Conservation (phyloP, 2,329 filamentous ascomycete species). For the Pyrenophora graminea region DNA sequence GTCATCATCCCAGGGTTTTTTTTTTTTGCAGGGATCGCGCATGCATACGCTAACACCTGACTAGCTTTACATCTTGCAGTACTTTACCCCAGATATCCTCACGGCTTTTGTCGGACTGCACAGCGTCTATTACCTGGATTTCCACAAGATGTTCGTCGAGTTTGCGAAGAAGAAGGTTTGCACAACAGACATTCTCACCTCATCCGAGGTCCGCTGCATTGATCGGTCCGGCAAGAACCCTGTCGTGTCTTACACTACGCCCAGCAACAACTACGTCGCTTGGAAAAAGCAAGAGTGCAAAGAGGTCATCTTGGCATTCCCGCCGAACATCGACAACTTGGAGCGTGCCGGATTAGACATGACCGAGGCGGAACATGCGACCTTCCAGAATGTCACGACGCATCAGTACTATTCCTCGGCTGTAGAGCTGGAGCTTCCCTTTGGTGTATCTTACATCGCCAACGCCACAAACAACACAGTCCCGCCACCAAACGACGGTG, state of each 20-base stretch:
- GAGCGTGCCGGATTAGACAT: slow-evolving; percentile 41
- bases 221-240: slow-evolving; percentile 42
- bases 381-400: slow-evolving; percentile 39
- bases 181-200: slow-evolving; percentile 40
- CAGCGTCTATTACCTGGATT: slow-evolving; percentile 46
- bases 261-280: slow-evolving; percentile 32
- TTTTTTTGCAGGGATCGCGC: slow-evolving; percentile 25
- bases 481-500: slow-evolving; percentile 40
- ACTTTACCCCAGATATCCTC: slow-evolving; percentile 46
- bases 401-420: slow-evolving; percentile 46
- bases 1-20: slow-evolving; percentile 21
- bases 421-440: slow-evolving; percentile 41
- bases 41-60: slow-evolving; percentile 35
- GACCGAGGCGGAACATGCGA: slow-evolving; percentile 38
- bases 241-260: slow-evolving; percentile 38
- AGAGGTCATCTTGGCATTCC: slow-evolving; percentile 44
- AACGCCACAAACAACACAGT: slow-evolving; percentile 24
- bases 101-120: slow-evolving; percentile 44
- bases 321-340: slow-evolving; percentile 40
- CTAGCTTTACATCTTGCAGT: slow-evolving; percentile 46
- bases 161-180: slow-evolving; percentile 37
- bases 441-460: slow-evolving; percentile 43
- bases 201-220: slow-evolving; percentile 42
- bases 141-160: slow-evolving; percentile 43
- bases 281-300: slow-evolving; percentile 43